Base-by-base conservation (phyloP, 345 rosid genomes). In the Capsella bursapastoris region DNA sequence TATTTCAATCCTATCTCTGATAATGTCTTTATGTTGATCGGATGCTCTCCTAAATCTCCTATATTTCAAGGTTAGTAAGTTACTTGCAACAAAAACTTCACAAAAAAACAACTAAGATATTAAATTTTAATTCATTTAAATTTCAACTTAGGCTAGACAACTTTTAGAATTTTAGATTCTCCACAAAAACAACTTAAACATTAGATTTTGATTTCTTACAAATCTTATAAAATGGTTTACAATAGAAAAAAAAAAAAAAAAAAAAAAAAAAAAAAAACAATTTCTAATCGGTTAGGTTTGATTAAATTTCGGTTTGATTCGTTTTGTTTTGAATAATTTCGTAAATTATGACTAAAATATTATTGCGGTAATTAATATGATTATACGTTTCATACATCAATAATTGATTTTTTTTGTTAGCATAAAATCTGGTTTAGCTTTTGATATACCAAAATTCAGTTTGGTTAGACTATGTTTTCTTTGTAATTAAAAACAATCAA, bases 21-120 rank as follows among this genome's bases (percentile, higher is more conserved):
- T 61, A 95, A 90, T 38, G 97, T 87, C 63, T 95, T 92, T 86
- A 83, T 92, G 92, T 83, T 92, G 16, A 86, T 95, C 3, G 91
- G 97, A 12, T 95, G 97, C 78, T 90, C 93, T 3, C 79, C 96
- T 12, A 58, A 74, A 57, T 94, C 98, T 4, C 93, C 97, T 0
- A 87, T 90, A 60, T 92, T 92, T 85, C 89, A 87, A 58, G 82
- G 82, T 72, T 55, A 60, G 73, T 25, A 47, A 25, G 55, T 31
- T 49, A 50, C 44, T 28, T 28, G 5, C 64, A 35, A 7, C 43
- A 52, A 4, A 34, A 6, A 53, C 4, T 13, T 53, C 5, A 53
- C 0, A 2, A 12, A 51, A 11, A 27, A 27, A 28, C 3, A 10
- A 51, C 57, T 27, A 12, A 27, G 0, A 55, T 5, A 56, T 56